Conservation (phyloP, 2,329 filamentous ascomycete genomes). For the Botrytis byssoidea region DNA sequence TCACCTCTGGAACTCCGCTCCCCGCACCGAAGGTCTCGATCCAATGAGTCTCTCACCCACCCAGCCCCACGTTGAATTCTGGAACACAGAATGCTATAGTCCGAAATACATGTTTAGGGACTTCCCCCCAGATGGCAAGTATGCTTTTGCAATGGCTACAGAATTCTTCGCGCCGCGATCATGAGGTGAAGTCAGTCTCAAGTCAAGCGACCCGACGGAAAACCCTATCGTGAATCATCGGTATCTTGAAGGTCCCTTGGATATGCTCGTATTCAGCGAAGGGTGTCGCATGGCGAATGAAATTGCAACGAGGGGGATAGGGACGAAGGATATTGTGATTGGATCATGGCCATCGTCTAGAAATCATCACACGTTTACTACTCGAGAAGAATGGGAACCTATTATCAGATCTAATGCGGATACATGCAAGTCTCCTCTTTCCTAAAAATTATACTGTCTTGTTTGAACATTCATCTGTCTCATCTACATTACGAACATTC, state of each 20-base stretch:
- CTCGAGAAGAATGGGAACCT: background rate
- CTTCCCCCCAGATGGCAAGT: background rate
- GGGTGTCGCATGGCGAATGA: background rate
- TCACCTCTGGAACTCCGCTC: background rate
- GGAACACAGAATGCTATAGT: conserved; percentile 7
- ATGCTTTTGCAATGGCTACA: background rate
- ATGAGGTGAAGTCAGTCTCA: background rate
- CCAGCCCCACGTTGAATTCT: background rate
- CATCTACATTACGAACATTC: background rate
- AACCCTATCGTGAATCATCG: background rate
- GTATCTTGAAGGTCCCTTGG: background rate
- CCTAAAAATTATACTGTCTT: background rate
- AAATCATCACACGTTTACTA: background rate
- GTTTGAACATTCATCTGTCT: no score
- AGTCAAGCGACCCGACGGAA: background rate
- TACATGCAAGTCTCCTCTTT: background rate
- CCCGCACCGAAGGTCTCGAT: background rate
- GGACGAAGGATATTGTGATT: conserved; percentile 1
- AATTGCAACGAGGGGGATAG: background rate
- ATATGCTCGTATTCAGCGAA: conserved; percentile 4
- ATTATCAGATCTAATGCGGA: background rate
- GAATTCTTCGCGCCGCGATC: background rate
- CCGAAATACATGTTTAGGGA: background rate
- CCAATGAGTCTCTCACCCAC: background rate
- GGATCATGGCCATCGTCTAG: background rate